Conservation (phyloP, 2,329 filamentous ascomycete genomes). For the Alternaria brassicae region DNA sequence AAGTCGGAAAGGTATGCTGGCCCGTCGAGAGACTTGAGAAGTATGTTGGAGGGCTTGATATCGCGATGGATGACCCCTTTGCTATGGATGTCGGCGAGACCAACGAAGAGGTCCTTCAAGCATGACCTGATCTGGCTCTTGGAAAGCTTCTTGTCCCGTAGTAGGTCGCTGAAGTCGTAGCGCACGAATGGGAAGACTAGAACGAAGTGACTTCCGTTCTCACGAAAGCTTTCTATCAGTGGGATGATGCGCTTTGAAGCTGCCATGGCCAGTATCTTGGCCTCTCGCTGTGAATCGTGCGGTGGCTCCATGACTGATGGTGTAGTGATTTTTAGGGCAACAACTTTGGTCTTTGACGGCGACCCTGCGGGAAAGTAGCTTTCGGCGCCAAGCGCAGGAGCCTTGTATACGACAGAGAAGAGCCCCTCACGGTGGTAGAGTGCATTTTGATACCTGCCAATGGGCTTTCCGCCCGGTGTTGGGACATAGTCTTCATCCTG, state of each 20-base stretch:
- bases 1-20: constrained; percentile 88
- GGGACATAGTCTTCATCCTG: constrained; percentile 43
- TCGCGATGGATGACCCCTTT: constrained; percentile 88
- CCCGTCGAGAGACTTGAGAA: constrained; percentile 71
- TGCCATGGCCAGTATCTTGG: constrained; percentile 71
- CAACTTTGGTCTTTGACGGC: constrained; percentile 43
- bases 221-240: constrained; percentile 73
- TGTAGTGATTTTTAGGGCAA: constrained; percentile 86
- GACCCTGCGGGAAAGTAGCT: constrained; percentile 38
- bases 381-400: constrained; percentile 52
- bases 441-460: constrained; percentile 65
- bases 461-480: constrained; percentile 49
- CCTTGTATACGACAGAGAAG: constrained; percentile 84
- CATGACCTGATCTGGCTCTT: constrained; percentile 54
- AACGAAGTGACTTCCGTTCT: constrained; percentile 75
- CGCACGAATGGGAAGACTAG: constrained; percentile 87
- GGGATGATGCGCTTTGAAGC: constrained; percentile 67
- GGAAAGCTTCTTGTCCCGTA: constrained; percentile 58
- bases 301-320: constrained; percentile 76
- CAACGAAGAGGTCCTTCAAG: constrained; percentile 74
- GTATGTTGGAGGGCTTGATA: constrained; percentile 88
- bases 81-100: constrained; percentile 73
- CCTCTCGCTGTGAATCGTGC: constrained; percentile 82
- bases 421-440: constrained; percentile 70
- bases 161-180: constrained; percentile 72